A percentile compares a stretch with the other conserved stretches of the same genome.
phyloP scores from a whole-genome alignment of 208 protist genomes.

The Acanthamoeba triangularis region DNA sequence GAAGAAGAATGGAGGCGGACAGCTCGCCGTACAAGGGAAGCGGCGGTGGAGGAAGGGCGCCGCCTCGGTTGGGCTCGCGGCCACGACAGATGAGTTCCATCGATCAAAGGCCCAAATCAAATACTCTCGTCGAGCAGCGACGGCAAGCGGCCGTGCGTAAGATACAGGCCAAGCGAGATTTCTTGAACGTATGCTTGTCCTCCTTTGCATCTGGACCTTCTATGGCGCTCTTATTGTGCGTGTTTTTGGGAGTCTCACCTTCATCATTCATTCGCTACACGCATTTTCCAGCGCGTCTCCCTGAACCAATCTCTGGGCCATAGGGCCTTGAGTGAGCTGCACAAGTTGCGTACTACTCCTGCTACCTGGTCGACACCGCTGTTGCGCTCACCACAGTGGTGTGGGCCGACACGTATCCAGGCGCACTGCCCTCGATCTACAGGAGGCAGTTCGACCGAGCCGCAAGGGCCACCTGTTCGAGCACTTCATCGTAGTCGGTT shows the following conservation, averaged over 20 bases:
- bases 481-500: conserved; percentile 30
- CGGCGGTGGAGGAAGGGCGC: not conserved
- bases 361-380: not conserved
- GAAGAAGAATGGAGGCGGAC: not conserved
- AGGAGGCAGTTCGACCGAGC: not conserved
- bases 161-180: conserved; percentile 9
- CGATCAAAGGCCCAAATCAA: not conserved
- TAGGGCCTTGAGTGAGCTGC: conserved; percentile 5
- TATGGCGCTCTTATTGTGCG: not conserved
- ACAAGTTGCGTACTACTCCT: not conserved
- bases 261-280: not conserved
- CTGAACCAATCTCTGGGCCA: conserved; percentile 4
- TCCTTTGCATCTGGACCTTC: not conserved
- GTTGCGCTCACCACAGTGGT: not conserved
- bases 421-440: not conserved
- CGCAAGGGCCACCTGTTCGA: conserved; percentile 46
- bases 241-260: not conserved
- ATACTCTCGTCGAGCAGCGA: not conserved
- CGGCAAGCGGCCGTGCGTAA: not conserved
- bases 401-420: not conserved
- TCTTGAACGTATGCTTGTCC: not conserved
- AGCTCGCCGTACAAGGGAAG: conserved; percentile 6
- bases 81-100: not conserved
- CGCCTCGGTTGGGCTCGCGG: too few species aligned
- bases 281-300: not conserved